These are phyloP conservation scores for Epicoccum nigrum DNA, from an alignment of 2,329 filamentous ascomycete genomes.

Conservation along the genomic window DNA sequence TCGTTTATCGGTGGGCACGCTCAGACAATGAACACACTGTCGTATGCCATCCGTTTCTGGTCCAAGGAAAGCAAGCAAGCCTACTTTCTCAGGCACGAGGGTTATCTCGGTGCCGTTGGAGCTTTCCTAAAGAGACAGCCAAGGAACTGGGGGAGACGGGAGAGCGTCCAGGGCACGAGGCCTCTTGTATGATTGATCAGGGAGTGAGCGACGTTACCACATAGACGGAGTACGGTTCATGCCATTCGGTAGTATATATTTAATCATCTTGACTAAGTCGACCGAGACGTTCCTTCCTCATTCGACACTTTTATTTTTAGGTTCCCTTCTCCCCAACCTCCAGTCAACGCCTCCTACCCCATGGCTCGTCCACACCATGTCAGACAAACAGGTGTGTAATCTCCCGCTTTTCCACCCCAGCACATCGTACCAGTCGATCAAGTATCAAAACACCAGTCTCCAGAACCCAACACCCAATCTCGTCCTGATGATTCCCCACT, in stretches of 20 bases:
- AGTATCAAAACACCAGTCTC: no score
- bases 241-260: background rate
- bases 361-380: no score
- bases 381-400: no score
- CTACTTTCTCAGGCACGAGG: conserved; percentile 94
- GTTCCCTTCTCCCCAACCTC: no score
- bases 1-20: conserved; percentile 95
- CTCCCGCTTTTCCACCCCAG: no score
- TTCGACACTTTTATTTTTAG: background rate
- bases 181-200: conserved; percentile 7
- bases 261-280: background rate
- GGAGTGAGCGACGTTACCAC: background rate
- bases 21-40: conserved; percentile 97
- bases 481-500: no score
- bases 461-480: no score
- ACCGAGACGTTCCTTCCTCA: no score
- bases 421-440: no score
- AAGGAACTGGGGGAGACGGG: conserved; percentile 85
- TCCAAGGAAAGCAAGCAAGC: conserved; percentile 91
- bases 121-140: conserved; percentile 93
- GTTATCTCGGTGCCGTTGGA: conserved; percentile 91
- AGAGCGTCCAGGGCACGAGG: conserved; percentile 66
- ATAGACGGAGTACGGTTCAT: background rate
- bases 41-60: conserved; percentile 98
- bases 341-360: no score